Conservation (phyloP, 306 rosid genomes). For the Coriaria nepalensis region DNA sequence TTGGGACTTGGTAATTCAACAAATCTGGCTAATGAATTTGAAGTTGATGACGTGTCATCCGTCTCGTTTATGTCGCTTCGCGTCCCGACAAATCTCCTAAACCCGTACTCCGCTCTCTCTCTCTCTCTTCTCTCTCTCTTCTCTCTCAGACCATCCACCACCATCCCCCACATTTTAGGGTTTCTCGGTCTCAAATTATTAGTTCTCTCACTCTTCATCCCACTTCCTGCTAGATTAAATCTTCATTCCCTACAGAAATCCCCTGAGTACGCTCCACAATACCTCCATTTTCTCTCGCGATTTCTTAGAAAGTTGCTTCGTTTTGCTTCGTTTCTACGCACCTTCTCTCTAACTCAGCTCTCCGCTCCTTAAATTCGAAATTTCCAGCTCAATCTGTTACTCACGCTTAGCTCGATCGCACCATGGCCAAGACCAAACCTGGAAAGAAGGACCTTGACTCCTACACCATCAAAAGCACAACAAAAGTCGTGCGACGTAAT, state of each 20-base stretch:
- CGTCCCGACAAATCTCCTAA: conserved; percentile 14
- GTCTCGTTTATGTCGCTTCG: conserved; percentile 27
- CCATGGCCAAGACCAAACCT: conserved; percentile 54
- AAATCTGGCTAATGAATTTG: too few relatives aligned
- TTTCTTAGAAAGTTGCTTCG: conserved; percentile 1
- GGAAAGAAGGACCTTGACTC: conserved; percentile 55
- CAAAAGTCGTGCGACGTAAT: conserved; percentile 41
- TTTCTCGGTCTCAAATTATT: too few relatives aligned
- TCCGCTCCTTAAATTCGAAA: background rate
- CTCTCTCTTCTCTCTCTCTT: conserved; percentile 6
- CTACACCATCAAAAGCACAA: conserved; percentile 56
- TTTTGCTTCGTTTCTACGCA: background rate
- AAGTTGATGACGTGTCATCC: conserved; percentile 26
- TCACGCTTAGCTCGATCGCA: conserved; percentile 10
- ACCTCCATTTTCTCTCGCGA: conserved; percentile 8
- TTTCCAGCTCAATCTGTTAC: background rate
- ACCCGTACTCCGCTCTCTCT: conserved; percentile 3
- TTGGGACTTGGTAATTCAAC: too few relatives aligned
- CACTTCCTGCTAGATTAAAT: too few relatives aligned
- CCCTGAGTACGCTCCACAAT: background rate
- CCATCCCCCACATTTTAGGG: too few relatives aligned
- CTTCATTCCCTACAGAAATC: conserved; percentile 2
- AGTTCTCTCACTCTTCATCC: too few relatives aligned
- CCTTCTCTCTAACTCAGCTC: background rate
- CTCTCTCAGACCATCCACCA: background rate